These are phyloP conservation scores for Adiantum capillusveneris DNA, from an alignment of 75 land plant species.

Conservation along the genomic window DNA sequence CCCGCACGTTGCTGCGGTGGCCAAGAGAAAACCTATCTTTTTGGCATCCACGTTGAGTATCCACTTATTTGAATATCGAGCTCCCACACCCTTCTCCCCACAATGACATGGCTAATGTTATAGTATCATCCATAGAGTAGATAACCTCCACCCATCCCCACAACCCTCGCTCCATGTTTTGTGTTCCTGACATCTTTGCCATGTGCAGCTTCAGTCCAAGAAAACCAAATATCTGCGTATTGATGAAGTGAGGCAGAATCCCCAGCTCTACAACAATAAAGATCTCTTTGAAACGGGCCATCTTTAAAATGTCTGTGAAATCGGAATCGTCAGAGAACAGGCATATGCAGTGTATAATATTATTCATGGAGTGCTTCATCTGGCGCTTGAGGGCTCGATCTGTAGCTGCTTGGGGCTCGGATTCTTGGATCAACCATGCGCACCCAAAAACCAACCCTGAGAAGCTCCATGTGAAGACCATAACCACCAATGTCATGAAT, in stretches of 20 bases:
- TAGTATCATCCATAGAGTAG: too few species aligned
- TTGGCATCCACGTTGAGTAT: too few species aligned
- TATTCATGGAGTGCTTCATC: constrained; percentile 40
- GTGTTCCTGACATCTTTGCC: too few species aligned
- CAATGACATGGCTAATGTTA: too few species aligned
- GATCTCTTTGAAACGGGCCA: constrained; percentile 43
- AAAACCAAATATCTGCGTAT: constrained; percentile 13
- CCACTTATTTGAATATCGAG: too few species aligned
- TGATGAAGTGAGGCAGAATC: constrained; percentile 17
- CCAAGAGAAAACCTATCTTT: too few species aligned
- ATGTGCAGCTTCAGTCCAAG: constrained; percentile 23
- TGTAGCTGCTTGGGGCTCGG: too few species aligned
- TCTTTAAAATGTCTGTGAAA: constrained; percentile 45
- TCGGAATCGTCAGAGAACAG: constrained; percentile 76
- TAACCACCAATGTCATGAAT: constrained; percentile 20
- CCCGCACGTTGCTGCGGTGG: too few species aligned
- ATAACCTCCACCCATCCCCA: too few species aligned
- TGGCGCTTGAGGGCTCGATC: constrained; percentile 53
- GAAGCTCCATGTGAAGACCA: constrained; percentile 50
- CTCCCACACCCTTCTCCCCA: too few species aligned
- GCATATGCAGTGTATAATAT: constrained; percentile 43
- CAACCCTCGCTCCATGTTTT: too few species aligned
- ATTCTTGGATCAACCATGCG: constrained; percentile 34
- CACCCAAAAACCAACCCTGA: constrained; percentile 62
- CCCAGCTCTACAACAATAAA: constrained; percentile 70